Evolutionary conservation across 2,329 filamentous ascomycete species (phyloP).

Genomic region (Aureobasidium sp.): DNA sequence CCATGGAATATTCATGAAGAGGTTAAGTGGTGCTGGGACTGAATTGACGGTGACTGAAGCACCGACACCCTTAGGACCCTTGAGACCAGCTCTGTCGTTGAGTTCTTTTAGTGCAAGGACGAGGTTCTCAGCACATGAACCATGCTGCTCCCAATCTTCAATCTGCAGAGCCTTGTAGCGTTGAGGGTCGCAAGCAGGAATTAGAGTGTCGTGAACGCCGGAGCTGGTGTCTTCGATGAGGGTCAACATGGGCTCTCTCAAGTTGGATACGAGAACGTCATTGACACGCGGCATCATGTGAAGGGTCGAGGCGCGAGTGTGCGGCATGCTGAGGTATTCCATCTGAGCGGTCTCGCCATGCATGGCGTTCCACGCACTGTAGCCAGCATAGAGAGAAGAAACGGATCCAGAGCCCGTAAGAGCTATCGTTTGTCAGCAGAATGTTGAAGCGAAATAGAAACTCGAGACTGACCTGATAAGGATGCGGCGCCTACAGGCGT

Average conservation of each 20-base stretch:
- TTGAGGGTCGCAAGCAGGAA: conserved; percentile 42
- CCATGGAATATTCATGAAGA: conserved; percentile 44
- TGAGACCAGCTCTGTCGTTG: conserved; percentile 40
- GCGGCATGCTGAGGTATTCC: conserved; percentile 43
- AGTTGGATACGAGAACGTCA: conserved; percentile 39
- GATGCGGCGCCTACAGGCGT: conserved; percentile 45
- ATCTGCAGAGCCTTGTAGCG: conserved; percentile 37
- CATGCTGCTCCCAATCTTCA: conserved; percentile 39
- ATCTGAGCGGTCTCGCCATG: conserved; percentile 32
- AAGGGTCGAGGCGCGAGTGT: conserved; percentile 36
- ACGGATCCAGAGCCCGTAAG: conserved; percentile 42
- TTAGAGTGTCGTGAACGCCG: conserved; percentile 42
- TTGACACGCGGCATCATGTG: conserved; percentile 36
- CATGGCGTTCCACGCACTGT: conserved; percentile 38
- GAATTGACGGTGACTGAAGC: conserved; percentile 43
- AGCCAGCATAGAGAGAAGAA: conserved; percentile 43
- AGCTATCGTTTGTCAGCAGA: conserved; percentile 24
- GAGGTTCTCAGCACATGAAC: conserved; percentile 43
- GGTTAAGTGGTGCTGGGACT: conserved; percentile 40
- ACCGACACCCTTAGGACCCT: conserved; percentile 40
- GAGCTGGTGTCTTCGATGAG: conserved; percentile 39
- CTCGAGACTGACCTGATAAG: conserved; percentile 30
- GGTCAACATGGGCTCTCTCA: conserved; percentile 41
- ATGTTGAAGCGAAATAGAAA: background rate
- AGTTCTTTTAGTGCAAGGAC: conserved; percentile 43